Evolutionary conservation across 23 red algal genomes (phyloP).

Genomic region (Pyropia haitanensis): DNA sequence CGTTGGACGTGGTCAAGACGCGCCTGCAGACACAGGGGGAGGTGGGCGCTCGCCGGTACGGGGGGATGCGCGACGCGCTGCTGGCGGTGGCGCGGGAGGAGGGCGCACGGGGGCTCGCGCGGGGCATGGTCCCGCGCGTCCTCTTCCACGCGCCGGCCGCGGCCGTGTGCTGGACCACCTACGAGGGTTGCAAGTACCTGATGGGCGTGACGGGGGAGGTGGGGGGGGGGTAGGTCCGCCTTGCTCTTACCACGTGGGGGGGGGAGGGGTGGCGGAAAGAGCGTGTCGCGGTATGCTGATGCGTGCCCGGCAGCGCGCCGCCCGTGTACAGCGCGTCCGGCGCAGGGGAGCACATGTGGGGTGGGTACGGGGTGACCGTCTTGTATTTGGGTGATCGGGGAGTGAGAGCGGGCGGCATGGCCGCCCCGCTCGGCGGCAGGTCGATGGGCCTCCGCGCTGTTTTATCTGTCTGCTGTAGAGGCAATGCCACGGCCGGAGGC

Average conservation of each 20-base stretch:
- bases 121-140: constrained; percentile 73
- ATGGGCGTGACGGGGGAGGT: background rate
- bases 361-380: too few relatives aligned
- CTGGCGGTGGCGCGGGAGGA: constrained; percentile 52
- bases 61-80: constrained; percentile 55
- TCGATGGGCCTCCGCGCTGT: too few relatives aligned
- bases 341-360: too few relatives aligned
- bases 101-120: constrained; percentile 47
- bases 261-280: too few relatives aligned
- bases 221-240: background rate
- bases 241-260: background rate
- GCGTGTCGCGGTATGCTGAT: too few relatives aligned
- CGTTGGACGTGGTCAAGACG: constrained; percentile 90
- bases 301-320: too few relatives aligned
- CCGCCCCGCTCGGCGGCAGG: too few relatives aligned
- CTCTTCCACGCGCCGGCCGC: constrained; percentile 90
- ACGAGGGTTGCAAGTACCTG: constrained; percentile 77
- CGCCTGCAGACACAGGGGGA: constrained; percentile 96
- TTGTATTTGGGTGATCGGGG: too few relatives aligned
- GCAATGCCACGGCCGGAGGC: too few relatives aligned
- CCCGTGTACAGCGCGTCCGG: too few relatives aligned
- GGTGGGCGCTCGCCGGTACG: constrained; percentile 81
- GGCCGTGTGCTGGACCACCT: constrained; percentile 85
- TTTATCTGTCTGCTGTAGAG: too few relatives aligned
- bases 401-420: too few relatives aligned